Base-by-base conservation (phyloP, 192 early-diverging fungal species). In the Spinellus fusiger region DNA sequence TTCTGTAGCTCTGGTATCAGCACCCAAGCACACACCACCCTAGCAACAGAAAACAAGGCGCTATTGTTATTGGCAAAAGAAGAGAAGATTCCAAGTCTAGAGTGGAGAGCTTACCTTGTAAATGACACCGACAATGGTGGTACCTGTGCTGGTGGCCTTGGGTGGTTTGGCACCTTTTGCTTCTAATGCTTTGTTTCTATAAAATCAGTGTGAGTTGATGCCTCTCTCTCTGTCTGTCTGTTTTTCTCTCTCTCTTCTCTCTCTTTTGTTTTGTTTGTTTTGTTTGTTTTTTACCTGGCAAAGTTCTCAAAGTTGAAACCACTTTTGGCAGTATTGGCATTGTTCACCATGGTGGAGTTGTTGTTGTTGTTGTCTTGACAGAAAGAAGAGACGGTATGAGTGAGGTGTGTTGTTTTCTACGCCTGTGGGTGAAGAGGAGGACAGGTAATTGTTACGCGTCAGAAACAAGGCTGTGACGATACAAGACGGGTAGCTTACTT, bases 1-100 rank as follows among this genome's bases (percentile, higher is more conserved):
- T 33, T 84, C 83, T 8, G 96, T 99, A 26, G 96, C 93, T 70
- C 96, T 88, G 10, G 96, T 99, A 73, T 99, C 96, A 20, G 96
- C 95, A 5, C 95, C 96, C 35, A 99, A 84, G 15, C 92, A 80
- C 33, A 99, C 73, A 37, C 96, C 96, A 71, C 95, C 93, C 85
- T 91, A 51, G 32, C 13, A 23, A 34, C 16, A 27, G 49, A 9
- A 37, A 20, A 52, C 4, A 12, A 23, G 37, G 18, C 4, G 5
- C 29, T 34, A 33, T 25, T 56, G 2, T 18, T 27, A n/a, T 50
- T 37, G 10, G 29, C 23, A 37, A 28, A 23, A 49, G 27, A 23
- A 32, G 13, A 3, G 68, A 29, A 51, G 15, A 22, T 18, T 25
- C n/a, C 32, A 47, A 47, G 23, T n/a, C 31, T 18, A 31, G 40